Evolutionary conservation across 176 grass and related monocot genomes (phyloP).

Genomic region (Chloris gayana): DNA sequence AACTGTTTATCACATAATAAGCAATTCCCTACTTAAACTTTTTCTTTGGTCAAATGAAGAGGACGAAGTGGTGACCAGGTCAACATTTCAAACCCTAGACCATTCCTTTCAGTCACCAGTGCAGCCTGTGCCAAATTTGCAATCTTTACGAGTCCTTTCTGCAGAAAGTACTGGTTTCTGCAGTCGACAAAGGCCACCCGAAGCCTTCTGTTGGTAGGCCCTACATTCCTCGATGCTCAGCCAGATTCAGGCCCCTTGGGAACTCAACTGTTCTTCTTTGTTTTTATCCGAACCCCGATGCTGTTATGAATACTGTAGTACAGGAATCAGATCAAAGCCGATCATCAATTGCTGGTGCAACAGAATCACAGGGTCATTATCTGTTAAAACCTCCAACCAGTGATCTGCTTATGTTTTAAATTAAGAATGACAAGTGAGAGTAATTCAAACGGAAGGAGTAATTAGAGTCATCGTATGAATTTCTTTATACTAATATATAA

Average conservation of each 20-base stretch:
- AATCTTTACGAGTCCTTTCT: neutral
- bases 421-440: too few relatives aligned
- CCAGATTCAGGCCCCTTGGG: slow-evolving; percentile 23
- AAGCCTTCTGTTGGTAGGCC: slow-evolving; percentile 41
- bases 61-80: neutral
- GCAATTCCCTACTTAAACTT: neutral
- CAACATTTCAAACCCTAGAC: slow-evolving; percentile 20
- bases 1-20: too few relatives aligned
- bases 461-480: too few relatives aligned
- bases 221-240: neutral
- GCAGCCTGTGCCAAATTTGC: neutral
- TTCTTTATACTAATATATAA: too few relatives aligned
- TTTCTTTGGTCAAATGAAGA: neutral
- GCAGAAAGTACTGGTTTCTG: slow-evolving; percentile 27
- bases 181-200: slow-evolving; percentile 8
- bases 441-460: too few relatives aligned
- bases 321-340: neutral
- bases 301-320: neutral
- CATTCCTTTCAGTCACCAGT: neutral
- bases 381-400: too few relatives aligned
- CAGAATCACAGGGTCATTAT: too few relatives aligned
- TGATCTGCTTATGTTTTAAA: too few relatives aligned
- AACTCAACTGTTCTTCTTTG: neutral
- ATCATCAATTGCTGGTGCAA: neutral
- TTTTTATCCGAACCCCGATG: neutral